Conservation (phyloP, 441 rosid species). For the Mallotus japonicus region DNA sequence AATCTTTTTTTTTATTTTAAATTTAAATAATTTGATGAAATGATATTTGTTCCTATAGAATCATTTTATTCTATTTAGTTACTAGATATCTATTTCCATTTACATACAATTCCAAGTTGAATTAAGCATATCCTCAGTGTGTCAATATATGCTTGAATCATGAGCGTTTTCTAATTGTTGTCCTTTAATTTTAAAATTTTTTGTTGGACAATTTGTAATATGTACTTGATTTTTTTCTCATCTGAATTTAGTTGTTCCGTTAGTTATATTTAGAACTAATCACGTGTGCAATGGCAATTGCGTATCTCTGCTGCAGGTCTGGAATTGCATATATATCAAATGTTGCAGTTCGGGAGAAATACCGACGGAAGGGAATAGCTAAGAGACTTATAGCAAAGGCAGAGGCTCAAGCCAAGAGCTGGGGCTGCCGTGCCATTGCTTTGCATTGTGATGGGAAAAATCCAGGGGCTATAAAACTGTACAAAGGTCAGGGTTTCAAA, state of each 20-base stretch:
- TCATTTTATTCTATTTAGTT: no score
- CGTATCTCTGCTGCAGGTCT: slow-evolving; percentile 44
- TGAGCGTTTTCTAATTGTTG: neutral
- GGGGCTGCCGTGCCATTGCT: slow-evolving; percentile 84
- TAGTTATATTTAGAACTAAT: neutral
- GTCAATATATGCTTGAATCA: no score
- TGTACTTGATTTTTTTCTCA: neutral
- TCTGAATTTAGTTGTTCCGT: neutral
- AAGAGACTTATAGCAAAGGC: slow-evolving; percentile 76
- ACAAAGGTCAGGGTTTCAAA: slow-evolving; percentile 70
- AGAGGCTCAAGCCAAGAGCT: slow-evolving; percentile 73
- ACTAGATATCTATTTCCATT: no score
- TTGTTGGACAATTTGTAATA: neutral
- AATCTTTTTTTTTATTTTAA: no score
- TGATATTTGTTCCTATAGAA: no score
- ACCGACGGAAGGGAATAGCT: slow-evolving; percentile 74
- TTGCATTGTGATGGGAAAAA: slow-evolving; percentile 83
- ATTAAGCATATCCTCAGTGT: neutral
- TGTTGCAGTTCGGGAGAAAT: slow-evolving; percentile 78
- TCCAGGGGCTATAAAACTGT: slow-evolving; percentile 62
- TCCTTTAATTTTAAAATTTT: neutral
- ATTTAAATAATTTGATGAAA: no score
- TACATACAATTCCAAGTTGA: no score
- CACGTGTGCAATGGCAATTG: neutral
- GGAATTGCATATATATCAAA: slow-evolving; percentile 90